phyloP scores from a whole-genome alignment of 192 early-diverging fungal genomes.

The Gigaspora rosea region DNA sequence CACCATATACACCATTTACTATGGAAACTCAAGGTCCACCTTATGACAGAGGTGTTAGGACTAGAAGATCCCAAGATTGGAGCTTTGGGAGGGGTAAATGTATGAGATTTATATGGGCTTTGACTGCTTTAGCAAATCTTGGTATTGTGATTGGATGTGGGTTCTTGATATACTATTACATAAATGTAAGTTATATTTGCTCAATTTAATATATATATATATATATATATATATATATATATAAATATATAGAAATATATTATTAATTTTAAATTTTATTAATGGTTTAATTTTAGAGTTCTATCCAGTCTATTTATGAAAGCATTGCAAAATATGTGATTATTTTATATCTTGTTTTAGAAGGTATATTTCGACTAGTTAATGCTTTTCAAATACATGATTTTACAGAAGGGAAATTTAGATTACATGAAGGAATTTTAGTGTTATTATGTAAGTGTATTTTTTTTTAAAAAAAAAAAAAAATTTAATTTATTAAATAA shows the following conservation, averaged over 20 bases:
- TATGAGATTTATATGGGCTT: too few relatives aligned
- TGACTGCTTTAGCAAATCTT: too few relatives aligned
- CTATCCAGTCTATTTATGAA: background rate
- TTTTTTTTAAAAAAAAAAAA: too few relatives aligned
- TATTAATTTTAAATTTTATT: background rate
- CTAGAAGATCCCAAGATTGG: too few relatives aligned
- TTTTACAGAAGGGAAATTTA: background rate
- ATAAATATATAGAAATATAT: too few relatives aligned
- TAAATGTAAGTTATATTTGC: too few relatives aligned
- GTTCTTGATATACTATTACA: too few relatives aligned
- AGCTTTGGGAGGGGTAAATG: too few relatives aligned
- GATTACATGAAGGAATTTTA: background rate
- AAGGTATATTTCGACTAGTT: background rate
- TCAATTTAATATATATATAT: too few relatives aligned
- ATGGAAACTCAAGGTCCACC: background rate
- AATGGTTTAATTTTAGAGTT: background rate
- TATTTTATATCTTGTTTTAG: background rate
- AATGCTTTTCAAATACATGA: background rate
- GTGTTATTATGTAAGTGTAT: background rate
- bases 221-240: too few relatives aligned
- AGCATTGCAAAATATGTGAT: background rate
- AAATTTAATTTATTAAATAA: background rate
- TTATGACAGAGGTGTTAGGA: too few relatives aligned
- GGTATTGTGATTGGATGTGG: too few relatives aligned
- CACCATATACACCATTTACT: background rate